Percentiles rank a stretch among this genome's conserved stretches.
Evolutionary conservation across 306 rosid genomes (phyloP).

Genomic region (Fragaria ananassa): DNA sequence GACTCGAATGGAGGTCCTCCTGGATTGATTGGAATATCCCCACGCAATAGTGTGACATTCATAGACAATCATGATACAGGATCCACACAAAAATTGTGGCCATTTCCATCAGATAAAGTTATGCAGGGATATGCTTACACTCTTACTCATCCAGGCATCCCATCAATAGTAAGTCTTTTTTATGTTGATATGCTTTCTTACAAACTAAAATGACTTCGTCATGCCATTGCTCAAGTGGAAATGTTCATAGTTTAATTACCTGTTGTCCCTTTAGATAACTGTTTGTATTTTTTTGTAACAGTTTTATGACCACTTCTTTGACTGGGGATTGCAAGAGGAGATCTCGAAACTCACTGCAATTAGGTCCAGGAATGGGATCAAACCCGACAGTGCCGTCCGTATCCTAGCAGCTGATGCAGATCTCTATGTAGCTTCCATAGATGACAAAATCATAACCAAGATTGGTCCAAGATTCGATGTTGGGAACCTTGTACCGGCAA

Average conservation of each 20-base stretch:
- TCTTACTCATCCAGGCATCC: slow-evolving; percentile 71
- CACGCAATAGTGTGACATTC: slow-evolving; percentile 71
- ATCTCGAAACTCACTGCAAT: too few species aligned
- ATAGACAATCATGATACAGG: slow-evolving; percentile 75
- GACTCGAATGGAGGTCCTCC: slow-evolving; percentile 42
- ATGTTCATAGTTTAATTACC: neutral
- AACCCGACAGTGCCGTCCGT: too few species aligned
- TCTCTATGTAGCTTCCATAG: too few species aligned
- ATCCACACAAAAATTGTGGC: slow-evolving; percentile 44
- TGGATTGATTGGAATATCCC: slow-evolving; percentile 61
- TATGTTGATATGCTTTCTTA: neutral
- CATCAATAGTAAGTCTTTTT: slow-evolving; percentile 43
- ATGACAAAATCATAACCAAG: too few species aligned
- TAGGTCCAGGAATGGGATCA: too few species aligned
- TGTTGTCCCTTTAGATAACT: neutral
- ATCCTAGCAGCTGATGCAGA: too few species aligned
- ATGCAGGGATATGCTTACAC: slow-evolving; percentile 68
- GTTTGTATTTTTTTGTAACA: slow-evolving; percentile 10
- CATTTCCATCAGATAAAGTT: slow-evolving; percentile 73
- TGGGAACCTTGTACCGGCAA: slow-evolving; percentile 54
- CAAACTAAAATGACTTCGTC: neutral
- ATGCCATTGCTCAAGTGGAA: neutral
- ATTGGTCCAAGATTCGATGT: slow-evolving; percentile 34
- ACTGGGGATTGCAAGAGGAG: neutral
- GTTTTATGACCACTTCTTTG: slow-evolving; percentile 66